Base-by-base conservation (phyloP, 75 land plant genomes). In the Gnetum montanum region DNA sequence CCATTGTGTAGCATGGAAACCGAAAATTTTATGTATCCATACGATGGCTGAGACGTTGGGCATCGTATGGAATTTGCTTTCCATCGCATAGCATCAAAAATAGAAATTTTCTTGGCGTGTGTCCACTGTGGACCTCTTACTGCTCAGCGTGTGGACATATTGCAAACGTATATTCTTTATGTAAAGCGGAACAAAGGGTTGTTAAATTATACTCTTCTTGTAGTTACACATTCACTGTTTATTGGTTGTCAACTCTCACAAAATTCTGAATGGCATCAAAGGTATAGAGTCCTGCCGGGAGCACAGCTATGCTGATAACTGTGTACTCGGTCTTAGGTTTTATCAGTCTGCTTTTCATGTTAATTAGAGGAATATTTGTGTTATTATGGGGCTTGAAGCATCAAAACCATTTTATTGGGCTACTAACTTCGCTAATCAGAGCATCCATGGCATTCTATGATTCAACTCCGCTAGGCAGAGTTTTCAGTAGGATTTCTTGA, bases 401-500 rank as follows among this genome's bases (percentile, higher is more conserved):
- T 73, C 97, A 33, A 51, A 65, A 34, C 61, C 72, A 2, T 63
- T 92, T 87, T 53, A 56, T 61, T 28, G 59, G 60, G 29, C 60
- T 87, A 15, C 18, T 81, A 20, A 66, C 27, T 29, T 78, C 88
- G 37, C 46, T 92, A 10, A 78, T 92, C 57, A 67, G 77, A 10
- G 97, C 97, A 55, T 89, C 97, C 8, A 81, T 92, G 88, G 69
- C 88, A 31, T 92, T 92, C 59, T 92, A 68, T 61, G 97, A 92
- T 62, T 68, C 93, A 3, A 92, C 97, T 7, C 97, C 97, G 34
- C 20, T 74, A 6, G 93, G 97, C 37, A 78, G 97, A 52, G 77
- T 92, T 34, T 67, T 92, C 12, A 87, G 83, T 54, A 69, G n/a
- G n/a, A n/a, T n/a, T n/a, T n/a, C n/a, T n/a, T n/a, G n/a, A n/a